These are phyloP conservation scores for Adansonia madagascariensis DNA, from an alignment of 441 rosid species.

Conservation along the genomic window DNA sequence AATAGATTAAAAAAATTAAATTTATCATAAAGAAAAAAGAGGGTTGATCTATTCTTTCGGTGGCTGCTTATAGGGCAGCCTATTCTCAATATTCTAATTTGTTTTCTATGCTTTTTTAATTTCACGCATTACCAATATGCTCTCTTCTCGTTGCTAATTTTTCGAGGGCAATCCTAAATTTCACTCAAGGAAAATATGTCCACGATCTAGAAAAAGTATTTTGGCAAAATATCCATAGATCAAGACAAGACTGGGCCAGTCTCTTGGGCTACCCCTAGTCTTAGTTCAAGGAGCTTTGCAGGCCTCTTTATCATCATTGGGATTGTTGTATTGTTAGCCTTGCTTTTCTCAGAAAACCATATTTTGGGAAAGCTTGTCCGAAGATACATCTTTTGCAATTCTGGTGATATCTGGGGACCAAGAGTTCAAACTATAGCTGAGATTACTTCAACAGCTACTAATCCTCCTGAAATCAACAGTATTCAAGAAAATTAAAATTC, in stretches of 20 bases:
- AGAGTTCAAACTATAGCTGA: background rate
- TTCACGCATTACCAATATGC: conserved; percentile 25
- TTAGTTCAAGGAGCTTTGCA: conserved; percentile 19
- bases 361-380: background rate
- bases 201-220: conserved; percentile 20
- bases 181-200: conserved; percentile 22
- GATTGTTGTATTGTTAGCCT: conserved; percentile 12
- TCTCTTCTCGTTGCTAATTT: conserved; percentile 20
- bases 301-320: conserved; percentile 27
- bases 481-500: background rate
- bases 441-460: background rate
- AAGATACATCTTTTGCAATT: background rate
- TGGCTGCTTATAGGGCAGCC: background rate
- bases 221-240: conserved; percentile 2
- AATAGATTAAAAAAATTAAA: too few species aligned
- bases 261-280: conserved; percentile 11
- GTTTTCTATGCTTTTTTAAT: background rate
- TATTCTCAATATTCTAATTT: background rate
- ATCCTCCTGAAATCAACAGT: background rate
- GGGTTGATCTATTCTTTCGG: too few species aligned
- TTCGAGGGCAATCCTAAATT: conserved; percentile 28
- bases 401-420: background rate
- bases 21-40: too few species aligned
- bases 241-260: background rate
- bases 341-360: conserved; percentile 18